A percentile compares a stretch with the other conserved stretches of the same genome.
These are phyloP conservation scores for Hypoxylon sp. DNA, from an alignment of 2,329 filamentous ascomycete genomes.

Conservation along the genomic window DNA sequence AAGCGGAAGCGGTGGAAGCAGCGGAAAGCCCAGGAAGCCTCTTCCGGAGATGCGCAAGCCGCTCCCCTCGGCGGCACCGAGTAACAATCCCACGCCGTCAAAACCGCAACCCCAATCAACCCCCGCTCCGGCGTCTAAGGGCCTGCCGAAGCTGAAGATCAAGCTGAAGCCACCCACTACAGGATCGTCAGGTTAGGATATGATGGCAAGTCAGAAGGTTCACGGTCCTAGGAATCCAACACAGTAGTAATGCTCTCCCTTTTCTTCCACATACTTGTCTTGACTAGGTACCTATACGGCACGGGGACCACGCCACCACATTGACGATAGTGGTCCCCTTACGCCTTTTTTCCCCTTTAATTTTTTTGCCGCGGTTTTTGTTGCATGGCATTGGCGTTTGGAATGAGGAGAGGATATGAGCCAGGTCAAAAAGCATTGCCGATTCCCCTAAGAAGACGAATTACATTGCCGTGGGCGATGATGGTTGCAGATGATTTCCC, in stretches of 20 bases:
- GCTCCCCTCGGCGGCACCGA: constrained; percentile 46
- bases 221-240: background rate
- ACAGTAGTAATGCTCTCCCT: background rate
- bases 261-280: background rate
- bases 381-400: constrained; percentile 35
- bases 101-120: constrained; percentile 27
- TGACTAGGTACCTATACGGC: background rate
- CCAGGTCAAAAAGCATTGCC: constrained; percentile 11
- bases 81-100: constrained; percentile 36
- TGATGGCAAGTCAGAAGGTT: background rate
- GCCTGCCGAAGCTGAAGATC: constrained; percentile 51
- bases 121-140: constrained; percentile 41
- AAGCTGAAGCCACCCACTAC: constrained; percentile 49
- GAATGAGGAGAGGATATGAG: constrained; percentile 15
- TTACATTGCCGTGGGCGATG: background rate
- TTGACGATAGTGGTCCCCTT: background rate
- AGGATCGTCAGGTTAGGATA: constrained; percentile 25
- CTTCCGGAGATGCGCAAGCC: constrained; percentile 52
- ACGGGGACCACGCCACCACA: background rate
- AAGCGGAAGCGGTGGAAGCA: constrained; percentile 37
- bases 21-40: constrained; percentile 50
- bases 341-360: background rate
- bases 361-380: constrained; percentile 11
- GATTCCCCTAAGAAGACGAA: background rate
- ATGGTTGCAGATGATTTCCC: background rate